Base-by-base conservation (phyloP, 2,329 filamentous ascomycete species). In the Chaetomium globosum region DNA sequence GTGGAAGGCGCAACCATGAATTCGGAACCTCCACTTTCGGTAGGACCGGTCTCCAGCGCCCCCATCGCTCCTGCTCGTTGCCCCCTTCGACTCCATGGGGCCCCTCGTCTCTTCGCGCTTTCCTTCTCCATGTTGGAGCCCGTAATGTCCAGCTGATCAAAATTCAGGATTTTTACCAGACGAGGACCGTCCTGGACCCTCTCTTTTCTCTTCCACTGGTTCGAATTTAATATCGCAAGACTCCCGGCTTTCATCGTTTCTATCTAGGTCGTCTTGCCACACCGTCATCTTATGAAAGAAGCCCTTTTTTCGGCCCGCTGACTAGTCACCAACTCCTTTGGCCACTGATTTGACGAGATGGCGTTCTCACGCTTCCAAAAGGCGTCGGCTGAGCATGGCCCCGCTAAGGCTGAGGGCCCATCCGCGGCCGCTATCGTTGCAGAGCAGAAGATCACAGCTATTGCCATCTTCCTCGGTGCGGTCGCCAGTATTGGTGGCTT, bases 401-500 rank as follows among this genome's bases (percentile, higher is more conserved):
- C 59, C 19, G 33, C 46, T 2, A 36, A 19, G 30, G 12, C 53
- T 33, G 52, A 52, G 59, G 39, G 23, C 1, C 65, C 61, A 26
- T 61, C 58, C 36, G 31, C 63, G 31, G 59, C 55, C 7, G 49
- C 60, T 39, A 39, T 65, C 1, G 62, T 39, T 33, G 63, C 61
- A 16, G 69, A 69, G 58, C 68, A 71, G 55, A 69, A 69, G 61
- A 55, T 72, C 59, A 72, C 70, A 21, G 39, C 65, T 30, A 31
- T 69, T 19, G 71, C 71, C 48, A 74, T 79, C 69, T 76, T 82
- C 63, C 76, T 86, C 36, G 84, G 83, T 36, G 71, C 77, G 3
- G 79, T 85, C 46, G 82, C 83, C 65, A 84, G 81, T 67, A 80
- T 85, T 62, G 83, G 84, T 69, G 80, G 85, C 60, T 81, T 86